Evolutionary conservation across 176 grass and related monocot genomes (phyloP), one percentile per base, ranked within the genome.

Genomic region (Triticum urartu): DNA sequence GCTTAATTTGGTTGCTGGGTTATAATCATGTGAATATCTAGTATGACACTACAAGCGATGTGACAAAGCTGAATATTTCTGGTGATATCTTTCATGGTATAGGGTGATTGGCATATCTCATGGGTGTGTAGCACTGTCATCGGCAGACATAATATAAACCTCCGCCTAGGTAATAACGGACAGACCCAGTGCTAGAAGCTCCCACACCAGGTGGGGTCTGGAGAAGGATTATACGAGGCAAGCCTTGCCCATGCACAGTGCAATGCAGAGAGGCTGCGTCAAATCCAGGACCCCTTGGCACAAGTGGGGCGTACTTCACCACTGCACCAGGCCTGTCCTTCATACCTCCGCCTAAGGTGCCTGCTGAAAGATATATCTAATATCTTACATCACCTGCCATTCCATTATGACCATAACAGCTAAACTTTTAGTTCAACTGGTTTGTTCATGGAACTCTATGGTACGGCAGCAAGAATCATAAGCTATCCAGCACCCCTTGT

Each of bases 41-140:
- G 36, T 38, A 40, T 52, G 28, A 35, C 30, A 32, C 52, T 52
- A 83, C 64, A 79, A 64, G 58, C 24, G 9, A 64, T 40, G 72
- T 34, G 42, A 71, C 32, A 61, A 79, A 87, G 65, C 21, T 18
- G 21, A 77, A 77, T 32, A 25, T 36, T 82, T 60, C 43, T 64
- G 18, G 68, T 76, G 28, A 85, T 82, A 38, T 81, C 9, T 32
- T 59, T 61, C 25, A 47, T 90, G 64, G 58, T 63, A 83, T 71
- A 69, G n/a, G 30, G 40, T 6, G 8, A 62, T 54, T 38, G 39
- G 63, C 26, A 38, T 30, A 43, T 47, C 22, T 63, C 64, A 61
- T 82, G 15, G 74, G 6, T 63, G 82, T 28, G 24, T 78, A 82
- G 83, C 14, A 70, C 4, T 78, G 79, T 71, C 54, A 20, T 54